A percentile compares a stretch with the other conserved stretches of the same genome.
phyloP scores from a whole-genome alignment of 106 monocot genomes.

The Platanthera zijinensis region DNA sequence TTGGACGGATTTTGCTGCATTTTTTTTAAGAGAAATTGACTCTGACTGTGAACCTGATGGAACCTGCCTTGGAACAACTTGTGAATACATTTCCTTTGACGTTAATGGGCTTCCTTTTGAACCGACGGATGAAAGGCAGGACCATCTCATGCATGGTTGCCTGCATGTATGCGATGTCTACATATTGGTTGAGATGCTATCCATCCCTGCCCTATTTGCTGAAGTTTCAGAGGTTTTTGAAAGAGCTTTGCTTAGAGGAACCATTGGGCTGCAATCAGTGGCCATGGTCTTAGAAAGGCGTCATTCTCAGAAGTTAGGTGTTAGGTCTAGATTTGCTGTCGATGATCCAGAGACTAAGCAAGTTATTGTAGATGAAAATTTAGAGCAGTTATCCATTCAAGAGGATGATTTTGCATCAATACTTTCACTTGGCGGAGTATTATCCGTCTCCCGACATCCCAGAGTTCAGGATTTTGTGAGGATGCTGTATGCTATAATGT shows the following conservation, averaged over 20 bases:
- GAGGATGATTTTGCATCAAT: conserved; percentile 60
- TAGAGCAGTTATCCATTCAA: conserved; percentile 31
- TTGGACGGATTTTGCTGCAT: conserved; percentile 57
- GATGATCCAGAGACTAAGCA: conserved; percentile 32
- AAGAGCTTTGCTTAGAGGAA: conserved; percentile 50
- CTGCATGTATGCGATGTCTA: conserved; percentile 68
- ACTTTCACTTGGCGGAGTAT: conserved; percentile 71
- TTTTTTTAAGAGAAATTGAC: conserved; percentile 66
- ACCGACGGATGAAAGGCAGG: conserved; percentile 33
- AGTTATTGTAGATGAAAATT: conserved; percentile 27
- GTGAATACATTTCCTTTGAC: conserved; percentile 21
- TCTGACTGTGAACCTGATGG: conserved; percentile 64
- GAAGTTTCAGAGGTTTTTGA: conserved; percentile 75
- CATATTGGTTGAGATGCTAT: conserved; percentile 72
- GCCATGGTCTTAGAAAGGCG: conserved; percentile 80
- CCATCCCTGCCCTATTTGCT: conserved; percentile 60
- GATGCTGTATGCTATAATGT: conserved; percentile 85
- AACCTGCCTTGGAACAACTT: conserved; percentile 27
- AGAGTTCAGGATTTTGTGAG: conserved; percentile 79
- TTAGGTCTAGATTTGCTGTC: conserved; percentile 20
- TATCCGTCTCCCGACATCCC: conserved; percentile 60
- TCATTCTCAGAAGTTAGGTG: conserved; percentile 37
- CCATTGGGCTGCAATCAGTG: conserved; percentile 54
- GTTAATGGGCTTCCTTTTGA: conserved; percentile 47
- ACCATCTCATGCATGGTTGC: conserved; percentile 33